These are phyloP conservation scores for Fragilaria radians DNA, from an alignment of 108 stramenopile species.

Conservation along the genomic window DNA sequence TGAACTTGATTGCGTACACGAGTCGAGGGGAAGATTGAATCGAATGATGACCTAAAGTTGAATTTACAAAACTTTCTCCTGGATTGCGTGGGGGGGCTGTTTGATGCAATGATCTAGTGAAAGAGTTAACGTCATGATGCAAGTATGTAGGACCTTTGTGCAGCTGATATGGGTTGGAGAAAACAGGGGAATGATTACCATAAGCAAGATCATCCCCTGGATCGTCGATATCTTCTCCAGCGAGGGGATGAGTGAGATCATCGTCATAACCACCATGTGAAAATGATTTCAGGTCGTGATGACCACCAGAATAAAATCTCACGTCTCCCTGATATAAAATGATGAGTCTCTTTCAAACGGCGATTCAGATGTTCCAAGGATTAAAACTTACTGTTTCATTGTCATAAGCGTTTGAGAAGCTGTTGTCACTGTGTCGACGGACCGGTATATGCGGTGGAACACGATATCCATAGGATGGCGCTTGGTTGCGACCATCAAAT, in stretches of 20 bases:
- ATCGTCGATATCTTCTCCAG: conserved; percentile 43
- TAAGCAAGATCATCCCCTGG: conserved; percentile 20
- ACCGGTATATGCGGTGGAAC: not conserved
- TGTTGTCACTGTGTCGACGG: not conserved
- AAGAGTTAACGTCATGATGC: not conserved
- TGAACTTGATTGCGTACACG: conserved; percentile 91
- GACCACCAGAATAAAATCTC: not conserved
- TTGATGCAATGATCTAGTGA: not conserved
- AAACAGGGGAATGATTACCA: not conserved
- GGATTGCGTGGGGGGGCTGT: not conserved
- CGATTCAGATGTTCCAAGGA: too few relatives aligned
- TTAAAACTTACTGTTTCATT: too few relatives aligned
- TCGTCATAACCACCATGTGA: conserved; percentile 16
- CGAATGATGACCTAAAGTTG: not conserved
- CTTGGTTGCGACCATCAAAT: too few relatives aligned
- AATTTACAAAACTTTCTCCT: not conserved
- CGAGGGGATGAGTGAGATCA: conserved; percentile 33
- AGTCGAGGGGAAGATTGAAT: conserved; percentile 30
- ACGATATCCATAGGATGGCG: too few relatives aligned
- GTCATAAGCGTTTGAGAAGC: too few relatives aligned
- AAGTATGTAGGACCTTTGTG: not conserved
- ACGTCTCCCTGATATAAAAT: not conserved
- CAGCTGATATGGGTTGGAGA: not conserved
- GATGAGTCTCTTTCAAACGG: too few relatives aligned
- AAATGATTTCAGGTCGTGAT: not conserved